These are phyloP conservation scores for Penicillium cosmopolitanum DNA, from an alignment of 495 filamentous ascomycete species.

Conservation along the genomic window DNA sequence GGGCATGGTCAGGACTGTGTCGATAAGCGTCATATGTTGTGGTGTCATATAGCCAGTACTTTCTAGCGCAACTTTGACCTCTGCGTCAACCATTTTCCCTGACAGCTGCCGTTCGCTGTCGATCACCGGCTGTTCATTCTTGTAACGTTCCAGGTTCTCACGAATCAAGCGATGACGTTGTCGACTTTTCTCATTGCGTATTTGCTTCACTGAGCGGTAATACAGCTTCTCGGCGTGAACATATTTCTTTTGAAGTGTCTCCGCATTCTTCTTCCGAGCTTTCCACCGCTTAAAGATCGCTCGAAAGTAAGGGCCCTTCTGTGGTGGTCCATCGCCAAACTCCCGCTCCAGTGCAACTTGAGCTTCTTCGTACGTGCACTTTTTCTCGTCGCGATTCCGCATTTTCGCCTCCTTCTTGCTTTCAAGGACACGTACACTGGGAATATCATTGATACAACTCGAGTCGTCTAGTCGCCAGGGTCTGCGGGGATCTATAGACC, in stretches of 20 bases:
- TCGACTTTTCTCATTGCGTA: slow-evolving; percentile 30
- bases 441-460: slow-evolving; percentile 26
- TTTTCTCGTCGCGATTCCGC: slow-evolving; percentile 17
- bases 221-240: slow-evolving; percentile 25
- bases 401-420: slow-evolving; percentile 12
- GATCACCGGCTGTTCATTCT: slow-evolving; percentile 38
- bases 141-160: slow-evolving; percentile 33
- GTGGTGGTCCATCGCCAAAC: slow-evolving; percentile 13
- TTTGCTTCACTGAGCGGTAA: slow-evolving; percentile 15
- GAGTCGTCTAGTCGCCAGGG: slow-evolving; percentile 27
- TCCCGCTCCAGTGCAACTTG: slow-evolving; percentile 12
- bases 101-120: slow-evolving; percentile 33
- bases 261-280: slow-evolving; percentile 6
- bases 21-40: slow-evolving; percentile 31
- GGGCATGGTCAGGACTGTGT: slow-evolving; percentile 29
- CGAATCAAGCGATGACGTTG: slow-evolving; percentile 26
- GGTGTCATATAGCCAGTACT: slow-evolving; percentile 24
- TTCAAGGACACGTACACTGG: slow-evolving; percentile 17
- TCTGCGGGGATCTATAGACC: slow-evolving; percentile 38
- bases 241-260: slow-evolving; percentile 15
- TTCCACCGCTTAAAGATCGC: slow-evolving; percentile 6
- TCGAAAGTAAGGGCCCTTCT: neutral
- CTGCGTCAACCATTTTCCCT: slow-evolving; percentile 26
- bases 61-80: slow-evolving; percentile 27
- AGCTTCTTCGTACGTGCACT: slow-evolving; percentile 17